Evolutionary conservation across 2,329 filamentous ascomycete species (phyloP), one percentile per base, ranked within the genome.

Genomic region (Hymenoscyphus fructigenus): DNA sequence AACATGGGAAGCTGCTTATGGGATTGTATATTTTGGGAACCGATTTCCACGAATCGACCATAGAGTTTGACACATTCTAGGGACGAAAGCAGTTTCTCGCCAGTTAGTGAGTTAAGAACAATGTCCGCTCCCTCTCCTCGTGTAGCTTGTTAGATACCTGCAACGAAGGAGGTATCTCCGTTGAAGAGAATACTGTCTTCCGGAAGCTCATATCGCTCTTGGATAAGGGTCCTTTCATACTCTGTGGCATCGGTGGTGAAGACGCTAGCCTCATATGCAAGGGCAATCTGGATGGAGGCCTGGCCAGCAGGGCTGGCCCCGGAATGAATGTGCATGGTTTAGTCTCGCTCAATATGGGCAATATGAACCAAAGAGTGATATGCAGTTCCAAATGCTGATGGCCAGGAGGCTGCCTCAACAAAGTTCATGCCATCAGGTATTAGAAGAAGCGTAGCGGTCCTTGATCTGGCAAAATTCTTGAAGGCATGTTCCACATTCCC

Each of bases 21-120:
- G 6, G 50, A 44, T 5, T 57, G 10, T 23, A 64, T 53, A 26
- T 69, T 65, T 28, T 59, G 71, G 50, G 74, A 74, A 0, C 75
- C 75, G 50, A 79, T 73, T 63, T 79, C 77, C 1, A 79, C 57
- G 62, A 79, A 77, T 3, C 72, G 65, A 2, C 78, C 78, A 60
- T 74, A 73, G 0, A 64, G 63, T 5, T 76, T 75, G 28, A 78
- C 71, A 58, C 80, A 82, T 7, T 75, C 65, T 79, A 79, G 83
- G 0, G 78, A 79, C 0, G 77, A 74, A 32, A 79, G 78, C 1
- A 83, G 71, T 59, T 63, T 72, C 67, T 69, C 65, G 1, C 65
- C 59, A 20, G 55, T 32, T 3, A 61, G n/a, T 1, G 70, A 72
- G 61, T 75, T 75, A 2, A 76, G 53, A 5, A 75, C 64, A 1